Evolutionary conservation across 805 yeast species (phyloP), one percentile per base, ranked within the genome.

Genomic region (Zygosaccharomyces lentus): DNA sequence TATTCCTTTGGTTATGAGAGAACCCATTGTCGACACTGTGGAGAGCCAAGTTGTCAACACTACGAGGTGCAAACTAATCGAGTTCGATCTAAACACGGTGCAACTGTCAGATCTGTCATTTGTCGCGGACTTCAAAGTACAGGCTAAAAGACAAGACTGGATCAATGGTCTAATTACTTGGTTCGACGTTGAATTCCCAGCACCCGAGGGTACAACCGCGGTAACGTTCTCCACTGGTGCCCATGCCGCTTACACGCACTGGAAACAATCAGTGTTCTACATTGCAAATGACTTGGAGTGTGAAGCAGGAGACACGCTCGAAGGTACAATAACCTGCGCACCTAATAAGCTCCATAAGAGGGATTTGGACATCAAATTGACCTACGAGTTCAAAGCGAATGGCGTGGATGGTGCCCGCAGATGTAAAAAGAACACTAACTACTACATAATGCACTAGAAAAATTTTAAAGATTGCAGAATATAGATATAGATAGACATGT

Each of bases 181-280:
- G 97, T 93, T 89, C 61, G 99, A 93, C 62, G 85, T 88, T 61
- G 90, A 78, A 53, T 93, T 93, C 78, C 93, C 93, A 35, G 62
- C 65, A 12, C 61, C 66, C 34, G 64, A 64, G 50, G 72, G 74
- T 37, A 78, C 80, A 56, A 78, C 76, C 54, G 72, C 74, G 15
- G 83, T 91, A 48, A 72, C 71, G 26, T 90, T 93, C 64, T 83
- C 93, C 16, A 95, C 99, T 10, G 98, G 98, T 19, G 96, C 99
- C 29, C 89, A 85, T 69, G 82, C 89, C 39, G 80, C 81, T 56
- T 89, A 90, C 74, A 93, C 99, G 12, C 99, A 93, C 72, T 93
- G 99, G 99, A 95, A 93, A 68, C 99, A 93, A 72, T 86, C 96
- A 15, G 95, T 93, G 1, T 89, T 95, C 70, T 95, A 93, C 68